Evolutionary conservation across 352 stramenopile species (phyloP).

Genomic region (Phytophthora colocasiae): DNA sequence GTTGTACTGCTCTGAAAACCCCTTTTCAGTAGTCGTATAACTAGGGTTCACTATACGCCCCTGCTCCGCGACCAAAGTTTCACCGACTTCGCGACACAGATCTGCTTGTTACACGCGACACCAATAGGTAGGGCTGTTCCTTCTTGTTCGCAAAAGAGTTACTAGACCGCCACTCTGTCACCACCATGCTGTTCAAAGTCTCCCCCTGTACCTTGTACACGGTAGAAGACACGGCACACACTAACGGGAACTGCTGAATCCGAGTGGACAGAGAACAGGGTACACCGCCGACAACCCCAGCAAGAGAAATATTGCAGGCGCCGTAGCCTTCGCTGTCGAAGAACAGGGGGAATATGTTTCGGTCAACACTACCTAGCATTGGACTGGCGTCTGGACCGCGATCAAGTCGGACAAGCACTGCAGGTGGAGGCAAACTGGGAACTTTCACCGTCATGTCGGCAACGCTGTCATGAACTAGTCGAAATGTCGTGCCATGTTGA

Average conservation of each 20-base stretch:
- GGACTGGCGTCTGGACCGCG: background rate
- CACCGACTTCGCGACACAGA: too few relatives aligned
- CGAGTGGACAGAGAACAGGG: background rate
- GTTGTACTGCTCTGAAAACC: too few relatives aligned
- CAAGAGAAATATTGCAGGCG: background rate
- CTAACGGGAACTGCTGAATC: background rate
- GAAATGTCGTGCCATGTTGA: background rate
- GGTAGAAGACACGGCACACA: conserved; percentile 3
- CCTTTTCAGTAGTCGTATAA: too few relatives aligned
- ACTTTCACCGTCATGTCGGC: background rate
- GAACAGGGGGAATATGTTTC: background rate
- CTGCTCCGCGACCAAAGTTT: too few relatives aligned
- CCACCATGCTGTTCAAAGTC: background rate
- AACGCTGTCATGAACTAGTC: background rate
- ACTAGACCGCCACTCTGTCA: background rate
- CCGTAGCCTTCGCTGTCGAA: background rate
- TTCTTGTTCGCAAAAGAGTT: background rate
- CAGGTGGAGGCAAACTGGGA: background rate
- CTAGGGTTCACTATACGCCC: too few relatives aligned
- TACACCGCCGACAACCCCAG: background rate
- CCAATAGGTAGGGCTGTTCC: background rate
- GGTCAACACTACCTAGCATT: background rate
- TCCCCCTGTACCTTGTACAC: background rate
- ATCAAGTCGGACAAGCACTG: background rate
- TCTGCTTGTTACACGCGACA: background rate